phyloP scores from a whole-genome alignment of 2,329 filamentous ascomycete genomes.

The Fusarium chuoi region DNA sequence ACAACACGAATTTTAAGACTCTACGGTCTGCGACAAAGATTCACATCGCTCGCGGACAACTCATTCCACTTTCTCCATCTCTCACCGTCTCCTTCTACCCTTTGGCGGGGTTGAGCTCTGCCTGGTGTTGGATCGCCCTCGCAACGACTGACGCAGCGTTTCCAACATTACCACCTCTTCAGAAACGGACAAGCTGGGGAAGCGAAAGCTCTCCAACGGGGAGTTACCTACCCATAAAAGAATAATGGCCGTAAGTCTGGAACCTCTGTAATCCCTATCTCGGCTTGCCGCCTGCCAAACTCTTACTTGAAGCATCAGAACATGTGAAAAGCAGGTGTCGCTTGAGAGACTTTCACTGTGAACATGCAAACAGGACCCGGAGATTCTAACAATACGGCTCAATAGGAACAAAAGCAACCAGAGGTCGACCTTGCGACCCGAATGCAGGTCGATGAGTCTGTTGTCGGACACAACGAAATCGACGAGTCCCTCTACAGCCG shows the following conservation, averaged over 20 bases:
- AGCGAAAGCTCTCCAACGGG: conserved; percentile 73
- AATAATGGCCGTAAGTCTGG: conserved; percentile 68
- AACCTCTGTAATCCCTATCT: neutral
- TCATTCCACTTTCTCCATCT: neutral
- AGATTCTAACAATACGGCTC: conserved; percentile 11
- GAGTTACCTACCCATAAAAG: conserved; percentile 67
- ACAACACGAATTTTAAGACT: conserved; percentile 8
- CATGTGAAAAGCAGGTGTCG: conserved; percentile 6
- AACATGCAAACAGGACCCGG: neutral
- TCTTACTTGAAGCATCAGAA: neutral
- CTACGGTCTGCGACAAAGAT: conserved; percentile 28
- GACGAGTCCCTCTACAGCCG: conserved; percentile 79
- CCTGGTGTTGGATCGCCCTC: conserved; percentile 48
- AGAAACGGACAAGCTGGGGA: conserved; percentile 66
- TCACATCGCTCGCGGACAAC: conserved; percentile 21
- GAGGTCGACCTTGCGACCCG: conserved; percentile 71
- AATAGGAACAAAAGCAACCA: conserved; percentile 63
- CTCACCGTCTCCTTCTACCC: conserved; percentile 26
- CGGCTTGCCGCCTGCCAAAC: neutral
- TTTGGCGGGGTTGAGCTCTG: conserved; percentile 53
- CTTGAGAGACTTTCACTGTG: neutral
- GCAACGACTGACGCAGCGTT: conserved; percentile 32
- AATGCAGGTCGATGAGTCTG: conserved; percentile 73
- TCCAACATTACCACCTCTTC: conserved; percentile 51
- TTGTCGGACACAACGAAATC: conserved; percentile 68